A percentile compares a stretch with the other conserved stretches of the same genome.
Conservation (phyloP, 805 yeast genomes). For the Sugiyamaella floridensis region DNA sequence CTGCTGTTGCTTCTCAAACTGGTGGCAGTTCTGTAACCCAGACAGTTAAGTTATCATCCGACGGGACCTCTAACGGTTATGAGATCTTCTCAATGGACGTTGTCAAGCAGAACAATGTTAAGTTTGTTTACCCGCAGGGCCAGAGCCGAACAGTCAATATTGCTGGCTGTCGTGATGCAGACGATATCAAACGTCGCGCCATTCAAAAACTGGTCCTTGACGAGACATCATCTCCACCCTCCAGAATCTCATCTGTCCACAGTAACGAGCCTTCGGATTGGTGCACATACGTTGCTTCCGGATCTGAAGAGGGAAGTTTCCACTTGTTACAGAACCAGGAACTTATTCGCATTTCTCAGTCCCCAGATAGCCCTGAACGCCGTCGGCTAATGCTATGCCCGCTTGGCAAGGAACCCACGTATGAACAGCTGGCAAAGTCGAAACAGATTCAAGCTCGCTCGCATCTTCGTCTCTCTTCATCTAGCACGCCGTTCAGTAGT, state of each 20-base stretch:
- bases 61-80: constrained; percentile 12
- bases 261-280: constrained; percentile 21
- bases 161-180: constrained; percentile 74
- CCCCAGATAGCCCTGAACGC: constrained; percentile 62
- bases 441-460: constrained; percentile 17
- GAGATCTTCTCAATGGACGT: constrained; percentile 34
- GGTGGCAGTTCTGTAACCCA: background rate
- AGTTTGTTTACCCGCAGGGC: constrained; percentile 72
- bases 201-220: constrained; percentile 42
- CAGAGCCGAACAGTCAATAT: constrained; percentile 60
- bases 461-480: background rate
- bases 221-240: constrained; percentile 11
- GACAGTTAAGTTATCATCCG: background rate
- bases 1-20: background rate
- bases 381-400: constrained; percentile 64
- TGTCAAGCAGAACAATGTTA: constrained; percentile 38
- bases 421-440: constrained; percentile 25
- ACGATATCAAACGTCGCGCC: constrained; percentile 64
- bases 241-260: background rate
- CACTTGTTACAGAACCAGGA: constrained; percentile 63
- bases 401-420: constrained; percentile 51
- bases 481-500: background rate
- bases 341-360: constrained; percentile 73
- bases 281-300: constrained; percentile 47
- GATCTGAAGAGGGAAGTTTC: constrained; percentile 40